A percentile compares a stretch with the other conserved stretches of the same genome.
Conservation (phyloP, 164 flowering plant genomes). For the Amborella trichopoda region DNA sequence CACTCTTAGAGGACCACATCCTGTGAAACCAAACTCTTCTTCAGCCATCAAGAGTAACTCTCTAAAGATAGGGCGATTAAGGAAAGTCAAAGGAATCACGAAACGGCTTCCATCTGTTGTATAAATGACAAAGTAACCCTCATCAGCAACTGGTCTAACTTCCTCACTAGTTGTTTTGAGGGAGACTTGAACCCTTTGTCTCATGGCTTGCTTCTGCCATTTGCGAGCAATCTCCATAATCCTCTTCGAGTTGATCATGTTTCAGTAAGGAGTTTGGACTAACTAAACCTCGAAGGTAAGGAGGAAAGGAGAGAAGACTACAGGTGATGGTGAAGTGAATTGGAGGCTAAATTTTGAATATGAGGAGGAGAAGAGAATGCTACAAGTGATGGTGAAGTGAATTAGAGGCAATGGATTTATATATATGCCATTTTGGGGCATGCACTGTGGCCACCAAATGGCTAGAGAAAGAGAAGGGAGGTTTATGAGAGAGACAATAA, state of each 20-base stretch:
- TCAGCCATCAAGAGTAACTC: slow-evolving; percentile 13
- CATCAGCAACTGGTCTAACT: background rate
- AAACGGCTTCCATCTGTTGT: slow-evolving; percentile 13
- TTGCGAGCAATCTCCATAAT: slow-evolving; percentile 12
- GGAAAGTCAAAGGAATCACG: slow-evolving; percentile 14
- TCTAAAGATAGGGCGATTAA: slow-evolving; percentile 5
- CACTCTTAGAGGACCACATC: slow-evolving; percentile 8
- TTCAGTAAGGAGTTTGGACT: no score
- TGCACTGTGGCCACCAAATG: no score
- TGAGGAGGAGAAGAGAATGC: no score
- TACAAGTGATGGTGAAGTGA: no score
- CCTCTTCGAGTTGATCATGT: slow-evolving; percentile 16
- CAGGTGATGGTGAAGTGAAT: no score
- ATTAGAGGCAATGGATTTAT: no score
- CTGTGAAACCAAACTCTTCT: slow-evolving; percentile 13
- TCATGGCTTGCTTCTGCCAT: slow-evolving; percentile 15
- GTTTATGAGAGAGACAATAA: no score
- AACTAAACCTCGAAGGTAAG: no score
- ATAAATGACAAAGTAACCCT: slow-evolving; percentile 19
- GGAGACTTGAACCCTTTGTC: slow-evolving; percentile 10
- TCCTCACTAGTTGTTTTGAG: background rate
- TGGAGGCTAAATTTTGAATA: no score
- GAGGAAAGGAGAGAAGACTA: no score
- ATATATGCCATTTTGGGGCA: no score
- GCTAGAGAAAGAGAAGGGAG: no score